Evolutionary conservation across 1,284 basidiomycete species (phyloP).

Genomic region (Grifola frondosa): DNA sequence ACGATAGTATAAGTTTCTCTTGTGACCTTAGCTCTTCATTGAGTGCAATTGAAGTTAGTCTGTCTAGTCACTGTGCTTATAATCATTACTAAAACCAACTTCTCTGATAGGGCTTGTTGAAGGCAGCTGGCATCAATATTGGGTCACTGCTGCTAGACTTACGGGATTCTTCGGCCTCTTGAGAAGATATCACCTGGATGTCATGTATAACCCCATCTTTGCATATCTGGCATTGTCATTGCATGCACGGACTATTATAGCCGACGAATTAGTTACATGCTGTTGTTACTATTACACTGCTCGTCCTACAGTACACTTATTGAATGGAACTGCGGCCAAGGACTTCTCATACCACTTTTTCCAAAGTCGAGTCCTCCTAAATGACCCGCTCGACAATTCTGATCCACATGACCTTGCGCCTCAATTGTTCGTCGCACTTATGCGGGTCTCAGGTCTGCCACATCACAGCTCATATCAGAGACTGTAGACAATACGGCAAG

Average conservation of each 20-base stretch:
- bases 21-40: slow-evolving; percentile 54
- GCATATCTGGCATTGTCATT: not conserved
- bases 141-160: too few relatives aligned
- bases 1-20: slow-evolving; percentile 61
- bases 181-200: not conserved
- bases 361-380: slow-evolving; percentile 2
- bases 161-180: slow-evolving; percentile 1
- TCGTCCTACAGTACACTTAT: slow-evolving; percentile 13
- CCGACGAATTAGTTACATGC: not conserved
- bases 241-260: slow-evolving; percentile 1
- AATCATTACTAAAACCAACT: not conserved
- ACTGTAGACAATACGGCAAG: slow-evolving; percentile 72
- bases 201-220: not conserved
- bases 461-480: slow-evolving; percentile 61
- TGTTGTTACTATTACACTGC: slow-evolving; percentile 6
- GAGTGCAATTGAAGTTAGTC: slow-evolving; percentile 37
- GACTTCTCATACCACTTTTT: not conserved
- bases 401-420: slow-evolving; percentile 22
- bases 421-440: slow-evolving; percentile 44
- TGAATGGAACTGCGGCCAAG: not conserved
- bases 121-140: slow-evolving; percentile 14
- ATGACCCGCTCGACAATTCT: slow-evolving; percentile 19
- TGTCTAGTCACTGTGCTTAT: not conserved
- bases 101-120: slow-evolving; percentile 11
- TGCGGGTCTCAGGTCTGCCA: slow-evolving; percentile 68